A percentile compares a stretch with the other conserved stretches of the same genome.
Evolutionary conservation across 202 grass and related monocot species (phyloP).

Genomic region (Musa balbisiana): DNA sequence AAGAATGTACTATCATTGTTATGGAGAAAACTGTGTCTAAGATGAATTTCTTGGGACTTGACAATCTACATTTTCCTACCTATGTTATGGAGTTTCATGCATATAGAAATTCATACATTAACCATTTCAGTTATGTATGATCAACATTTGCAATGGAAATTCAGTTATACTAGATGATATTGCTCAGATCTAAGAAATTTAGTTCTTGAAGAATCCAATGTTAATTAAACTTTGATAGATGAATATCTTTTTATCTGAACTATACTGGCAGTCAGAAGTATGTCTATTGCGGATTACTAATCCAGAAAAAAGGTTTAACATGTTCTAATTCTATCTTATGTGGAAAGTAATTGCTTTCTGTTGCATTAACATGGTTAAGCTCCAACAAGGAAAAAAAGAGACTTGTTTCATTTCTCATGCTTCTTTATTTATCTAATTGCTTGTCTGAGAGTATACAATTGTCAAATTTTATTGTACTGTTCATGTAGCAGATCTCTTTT

Average conservation of each 20-base stretch:
- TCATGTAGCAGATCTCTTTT: constrained; percentile 50
- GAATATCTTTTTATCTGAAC: not conserved
- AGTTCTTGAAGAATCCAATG: not conserved
- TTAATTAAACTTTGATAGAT: not conserved
- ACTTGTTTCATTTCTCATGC: not conserved
- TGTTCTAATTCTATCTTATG: not conserved
- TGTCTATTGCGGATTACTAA: not conserved
- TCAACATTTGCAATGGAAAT: too few relatives aligned
- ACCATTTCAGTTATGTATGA: too few relatives aligned
- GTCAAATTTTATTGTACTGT: constrained; percentile 10
- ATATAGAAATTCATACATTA: too few relatives aligned
- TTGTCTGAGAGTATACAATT: not conserved
- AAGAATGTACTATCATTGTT: too few relatives aligned
- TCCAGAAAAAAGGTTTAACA: not conserved
- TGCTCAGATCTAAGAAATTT: not conserved
- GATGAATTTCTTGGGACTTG: too few relatives aligned
- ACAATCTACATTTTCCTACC: too few relatives aligned
- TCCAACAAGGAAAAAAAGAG: not conserved
- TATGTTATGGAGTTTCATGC: too few relatives aligned
- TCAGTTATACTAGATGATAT: not conserved
- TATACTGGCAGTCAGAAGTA: not conserved
- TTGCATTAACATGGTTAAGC: not conserved
- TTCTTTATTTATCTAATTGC: not conserved
- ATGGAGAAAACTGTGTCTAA: too few relatives aligned
- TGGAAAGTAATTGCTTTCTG: not conserved